phyloP scores from a whole-genome alignment of 208 protist species.

The Trypanosoma cruzi region DNA sequence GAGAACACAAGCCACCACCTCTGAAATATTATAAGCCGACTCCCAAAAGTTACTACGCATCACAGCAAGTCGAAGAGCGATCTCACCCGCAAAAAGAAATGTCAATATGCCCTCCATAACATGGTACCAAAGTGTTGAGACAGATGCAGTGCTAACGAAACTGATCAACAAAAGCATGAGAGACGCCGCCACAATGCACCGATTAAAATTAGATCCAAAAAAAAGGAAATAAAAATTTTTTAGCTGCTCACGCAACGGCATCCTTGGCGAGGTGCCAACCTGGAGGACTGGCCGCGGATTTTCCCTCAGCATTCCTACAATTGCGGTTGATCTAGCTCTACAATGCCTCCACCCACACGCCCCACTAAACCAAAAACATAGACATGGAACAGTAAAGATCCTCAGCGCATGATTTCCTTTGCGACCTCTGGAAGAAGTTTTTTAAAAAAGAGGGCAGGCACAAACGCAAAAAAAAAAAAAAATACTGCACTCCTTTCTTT shows the following conservation, averaged over 20 bases:
- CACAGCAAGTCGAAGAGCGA: slow-evolving; percentile 30
- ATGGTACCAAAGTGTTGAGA: slow-evolving; percentile 34
- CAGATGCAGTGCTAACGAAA: slow-evolving; percentile 20
- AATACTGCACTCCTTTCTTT: not conserved
- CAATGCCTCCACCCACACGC: not conserved
- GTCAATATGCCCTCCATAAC: slow-evolving; percentile 34
- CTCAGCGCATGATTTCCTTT: not conserved
- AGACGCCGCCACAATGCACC: slow-evolving; percentile 24
- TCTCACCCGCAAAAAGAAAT: slow-evolving; percentile 31
- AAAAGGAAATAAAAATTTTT: slow-evolving; percentile 36
- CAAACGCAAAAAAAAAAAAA: not conserved
- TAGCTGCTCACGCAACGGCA: slow-evolving; percentile 29
- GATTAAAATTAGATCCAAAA: slow-evolving; percentile 28
- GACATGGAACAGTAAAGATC: not conserved
- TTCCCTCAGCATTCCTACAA: slow-evolving; percentile 13
- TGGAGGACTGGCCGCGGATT: not conserved
- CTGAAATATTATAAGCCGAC: slow-evolving; percentile 30
- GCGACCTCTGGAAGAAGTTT: not conserved
- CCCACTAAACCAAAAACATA: not conserved
- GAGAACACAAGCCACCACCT: slow-evolving; percentile 21
- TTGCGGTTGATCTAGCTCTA: too few species aligned
- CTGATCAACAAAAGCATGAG: slow-evolving; percentile 29
- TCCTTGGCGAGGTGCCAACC: not conserved
- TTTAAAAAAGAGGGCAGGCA: not conserved
- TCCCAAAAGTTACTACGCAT: slow-evolving; percentile 41